These are phyloP conservation scores for Camellia oleifera DNA, from an alignment of 179 eudicot genomes.

Conservation along the genomic window DNA sequence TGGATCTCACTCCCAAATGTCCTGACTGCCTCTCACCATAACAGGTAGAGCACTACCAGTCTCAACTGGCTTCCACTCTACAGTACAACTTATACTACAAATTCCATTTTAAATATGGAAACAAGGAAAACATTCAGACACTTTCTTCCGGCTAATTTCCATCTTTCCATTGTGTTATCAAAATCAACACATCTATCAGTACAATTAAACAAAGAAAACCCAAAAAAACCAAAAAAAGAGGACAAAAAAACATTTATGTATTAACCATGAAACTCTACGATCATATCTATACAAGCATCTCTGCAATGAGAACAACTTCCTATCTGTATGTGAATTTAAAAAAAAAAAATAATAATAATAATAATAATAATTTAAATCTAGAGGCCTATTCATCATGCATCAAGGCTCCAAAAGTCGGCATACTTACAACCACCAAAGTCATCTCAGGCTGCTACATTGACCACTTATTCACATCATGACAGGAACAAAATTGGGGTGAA, in stretches of 20 bases:
- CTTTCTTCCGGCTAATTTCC: no score
- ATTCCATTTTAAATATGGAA: no score
- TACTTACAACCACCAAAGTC: neutral
- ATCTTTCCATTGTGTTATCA: no score
- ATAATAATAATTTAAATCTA: neutral
- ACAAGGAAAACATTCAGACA: no score
- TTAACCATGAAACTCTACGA: neutral
- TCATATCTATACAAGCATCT: neutral
- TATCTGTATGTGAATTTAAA: neutral
- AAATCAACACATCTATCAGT: no score
- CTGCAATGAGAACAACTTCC: conserved; percentile 4
- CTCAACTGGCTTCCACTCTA: no score
- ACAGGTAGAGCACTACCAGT: no score
- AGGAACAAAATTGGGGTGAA: neutral
- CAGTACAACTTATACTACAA: no score
- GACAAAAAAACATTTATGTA: neutral
- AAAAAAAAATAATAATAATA: neutral
- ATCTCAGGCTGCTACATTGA: neutral
- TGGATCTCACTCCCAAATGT: no score
- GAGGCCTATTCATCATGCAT: conserved; percentile 1
- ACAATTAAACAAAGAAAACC: no score
- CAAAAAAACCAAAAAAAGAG: no score
- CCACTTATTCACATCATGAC: neutral
- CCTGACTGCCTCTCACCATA: no score
- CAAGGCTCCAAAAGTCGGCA: neutral